A percentile compares a stretch with the other conserved stretches of the same genome.
Evolutionary conservation across 768 basidiomycete species (phyloP).

Genomic region (Thelephora aurantiotincta): DNA sequence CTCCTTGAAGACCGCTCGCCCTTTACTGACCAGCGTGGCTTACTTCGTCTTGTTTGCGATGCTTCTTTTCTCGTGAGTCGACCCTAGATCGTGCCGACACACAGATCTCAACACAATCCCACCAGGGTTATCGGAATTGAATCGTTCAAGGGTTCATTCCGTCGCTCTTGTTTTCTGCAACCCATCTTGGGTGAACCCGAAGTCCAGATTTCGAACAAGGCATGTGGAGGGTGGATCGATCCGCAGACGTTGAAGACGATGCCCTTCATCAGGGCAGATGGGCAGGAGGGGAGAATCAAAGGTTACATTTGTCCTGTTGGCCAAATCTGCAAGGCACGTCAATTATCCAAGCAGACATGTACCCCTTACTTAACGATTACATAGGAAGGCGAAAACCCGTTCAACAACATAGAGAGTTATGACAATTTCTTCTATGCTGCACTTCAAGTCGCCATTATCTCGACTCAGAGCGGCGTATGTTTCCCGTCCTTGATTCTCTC

Average conservation of each 20-base stretch:
- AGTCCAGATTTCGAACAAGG: slow-evolving; percentile 32
- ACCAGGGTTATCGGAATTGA: slow-evolving; percentile 85
- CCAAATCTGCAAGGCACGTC: slow-evolving; percentile 60
- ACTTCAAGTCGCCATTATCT: slow-evolving; percentile 75
- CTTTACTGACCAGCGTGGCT: slow-evolving; percentile 79
- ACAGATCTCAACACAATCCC: background rate
- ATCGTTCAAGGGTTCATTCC: slow-evolving; percentile 76
- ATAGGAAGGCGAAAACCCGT: slow-evolving; percentile 55
- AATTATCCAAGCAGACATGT: background rate
- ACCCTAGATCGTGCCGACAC: background rate
- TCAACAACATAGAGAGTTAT: slow-evolving; percentile 57
- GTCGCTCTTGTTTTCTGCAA: slow-evolving; percentile 44
- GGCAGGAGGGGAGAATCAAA: slow-evolving; percentile 33
- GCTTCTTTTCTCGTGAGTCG: slow-evolving; percentile 70
- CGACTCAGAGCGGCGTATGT: slow-evolving; percentile 64
- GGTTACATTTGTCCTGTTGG: slow-evolving; percentile 87
- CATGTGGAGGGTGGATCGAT: slow-evolving; percentile 77
- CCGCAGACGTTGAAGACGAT: slow-evolving; percentile 30
- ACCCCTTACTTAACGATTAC: background rate
- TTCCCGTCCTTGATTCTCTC: background rate
- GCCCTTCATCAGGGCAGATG: slow-evolving; percentile 27
- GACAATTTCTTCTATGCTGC: slow-evolving; percentile 76
- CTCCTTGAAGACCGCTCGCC: slow-evolving; percentile 80
- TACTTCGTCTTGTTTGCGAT: slow-evolving; percentile 89
- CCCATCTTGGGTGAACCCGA: slow-evolving; percentile 39